Evolutionary conservation across 139 green algal species (phyloP), one percentile per base, ranked within the genome.

Genomic region (Micromonas commoda): DNA sequence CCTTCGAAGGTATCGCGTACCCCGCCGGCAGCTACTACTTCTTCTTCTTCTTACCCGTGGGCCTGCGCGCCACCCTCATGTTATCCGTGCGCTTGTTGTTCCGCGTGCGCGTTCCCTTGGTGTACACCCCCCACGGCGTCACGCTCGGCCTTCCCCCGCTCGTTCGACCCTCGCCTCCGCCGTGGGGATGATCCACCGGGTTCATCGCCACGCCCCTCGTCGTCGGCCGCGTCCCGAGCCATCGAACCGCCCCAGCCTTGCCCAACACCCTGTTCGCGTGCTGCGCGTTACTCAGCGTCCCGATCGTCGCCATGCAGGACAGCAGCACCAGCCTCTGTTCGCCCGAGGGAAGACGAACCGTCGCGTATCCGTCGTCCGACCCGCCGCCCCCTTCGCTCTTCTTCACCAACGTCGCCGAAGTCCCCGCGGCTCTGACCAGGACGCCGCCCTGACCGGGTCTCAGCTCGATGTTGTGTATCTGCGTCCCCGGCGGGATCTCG

Each of bases 131-230:
- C 92, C 92, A 97, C 0, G 93, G 93, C 21, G 91, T 92, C 84
- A 80, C 85, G 64, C 84, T 93, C 78, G 84, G 88, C 64, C 86
- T 81, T 1, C 92, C 88, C 20, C 93, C 92, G 78, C 92, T 93
- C 20, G 80, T 89, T 83, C 92, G 93, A 60, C 88, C 90, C 85
- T 85, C 84, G 33, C 92, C 87, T 26, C 92, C 93, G 32, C 91
- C 92, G 71, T 94, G 89, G 4, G 94, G 94, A 81, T 98, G 94
- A 74, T 98, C 94, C 34, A 97, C 86, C 3, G 90, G 86, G 79
- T 98, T 98, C 92, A 97, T 98, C 35, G 93, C 92, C 52, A 97
- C 86, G 75, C 93, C 94, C 3, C 93, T 83, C 73, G 93, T 87
- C n/a, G 57, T 77, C 28, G 82, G 82, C 31, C 77, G 39, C 2